Evolutionary conservation across 2,329 filamentous ascomycete genomes (phyloP).

Genomic region (Graphilbum ipis-grandicollis): DNA sequence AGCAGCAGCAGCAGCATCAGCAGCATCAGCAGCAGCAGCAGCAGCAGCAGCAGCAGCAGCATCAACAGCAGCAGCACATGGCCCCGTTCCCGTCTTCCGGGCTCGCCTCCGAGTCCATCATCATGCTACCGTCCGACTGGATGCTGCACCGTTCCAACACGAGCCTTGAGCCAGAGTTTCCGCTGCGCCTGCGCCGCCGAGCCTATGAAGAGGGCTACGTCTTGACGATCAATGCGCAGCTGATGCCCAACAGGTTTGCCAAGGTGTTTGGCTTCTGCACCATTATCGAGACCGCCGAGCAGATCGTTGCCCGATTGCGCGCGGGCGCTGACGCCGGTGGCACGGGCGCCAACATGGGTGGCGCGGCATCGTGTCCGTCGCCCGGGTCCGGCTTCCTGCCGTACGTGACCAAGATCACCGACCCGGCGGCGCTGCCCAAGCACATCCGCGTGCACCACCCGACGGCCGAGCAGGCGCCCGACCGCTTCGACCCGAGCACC

Average conservation of each 20-base stretch:
- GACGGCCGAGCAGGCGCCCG: not conserved
- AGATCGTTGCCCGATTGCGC: conserved; percentile 25
- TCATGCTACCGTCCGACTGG: not conserved
- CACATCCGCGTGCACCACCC: too few relatives aligned
- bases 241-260: conserved; percentile 29
- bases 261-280: conserved; percentile 54
- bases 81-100: not conserved
- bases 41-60: too few relatives aligned
- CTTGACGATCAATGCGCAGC: conserved; percentile 32
- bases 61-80: too few relatives aligned
- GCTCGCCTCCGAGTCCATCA: not conserved
- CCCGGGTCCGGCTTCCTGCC: too few relatives aligned
- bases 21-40: too few relatives aligned
- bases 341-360: too few relatives aligned
- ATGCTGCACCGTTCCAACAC: not conserved
- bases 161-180: conserved; percentile 26
- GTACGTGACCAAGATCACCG: conserved; percentile 9
- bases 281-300: conserved; percentile 34
- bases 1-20: too few relatives aligned
- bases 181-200: conserved; percentile 50
- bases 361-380: too few relatives aligned
- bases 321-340: too few relatives aligned
- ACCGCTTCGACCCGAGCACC: not conserved
- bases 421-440: not conserved
- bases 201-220: conserved; percentile 44